Base-by-base conservation (phyloP, 495 filamentous ascomycete genomes). In the Alectoria sarmentosa region DNA sequence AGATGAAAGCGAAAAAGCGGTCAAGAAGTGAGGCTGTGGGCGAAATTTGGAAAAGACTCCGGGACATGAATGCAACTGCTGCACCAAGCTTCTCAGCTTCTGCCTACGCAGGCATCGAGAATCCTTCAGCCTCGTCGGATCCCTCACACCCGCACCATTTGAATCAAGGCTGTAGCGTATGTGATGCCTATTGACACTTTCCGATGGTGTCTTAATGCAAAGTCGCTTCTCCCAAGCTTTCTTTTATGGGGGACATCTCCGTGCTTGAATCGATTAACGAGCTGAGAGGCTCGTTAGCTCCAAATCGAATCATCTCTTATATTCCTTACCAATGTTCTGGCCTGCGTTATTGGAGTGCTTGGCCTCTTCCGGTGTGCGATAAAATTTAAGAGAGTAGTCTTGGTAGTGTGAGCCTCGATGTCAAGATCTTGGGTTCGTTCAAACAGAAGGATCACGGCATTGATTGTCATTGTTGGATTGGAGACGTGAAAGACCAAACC, bases 91-190 rank as follows among this genome's bases (percentile, higher is more conserved):
- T 17, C 7, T 55, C 28, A 34, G 52, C 30, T 32, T 34, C 52
- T 55, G 52, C 52, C 52, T 55, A 11, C 28, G 52, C 11, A 34
- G 28, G 30, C 52, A 55, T 8, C 52, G 10, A 34, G 13, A n/a
- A 55, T 55, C 52, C 52, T 55, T 55, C 52, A 55, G 52, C 52
- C 52, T 55, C 15, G 17, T 55, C 28, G 52, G 52, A 0, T 55
- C 13, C 30, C 28, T 17, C 5, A 1, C 49, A 17, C 14, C 8
- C 6, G 17, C 14, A 19, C 10, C 30, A 19, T 55, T 34, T 14
- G 52, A 34, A 52, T 4, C 30, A 14, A 17, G 52, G 52, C 30
- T 34, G 52, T 19, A 54, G 2, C 14, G 52, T 55, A 55, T 34
- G 8, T 21, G 6, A 3, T 6, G 6, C 4, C 2, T 34, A 6